These are phyloP conservation scores for Edaphochlamys debaryana DNA, from an alignment of 139 green algal genomes.

Conservation along the genomic window DNA sequence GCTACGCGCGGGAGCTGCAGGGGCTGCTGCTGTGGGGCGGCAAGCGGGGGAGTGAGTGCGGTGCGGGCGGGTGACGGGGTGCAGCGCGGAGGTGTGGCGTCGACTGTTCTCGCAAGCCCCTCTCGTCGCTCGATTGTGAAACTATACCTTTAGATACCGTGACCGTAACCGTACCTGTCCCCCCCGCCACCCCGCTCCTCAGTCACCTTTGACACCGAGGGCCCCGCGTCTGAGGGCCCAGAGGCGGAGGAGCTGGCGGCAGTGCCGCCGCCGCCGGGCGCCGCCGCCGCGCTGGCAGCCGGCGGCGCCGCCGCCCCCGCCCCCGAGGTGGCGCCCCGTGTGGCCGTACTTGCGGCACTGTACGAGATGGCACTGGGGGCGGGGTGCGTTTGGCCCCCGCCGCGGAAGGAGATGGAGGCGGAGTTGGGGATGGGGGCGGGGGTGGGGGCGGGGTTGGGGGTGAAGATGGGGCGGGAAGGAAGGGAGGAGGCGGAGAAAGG, in stretches of 20 bases:
- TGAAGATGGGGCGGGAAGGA: too few species aligned
- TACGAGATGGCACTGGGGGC: constrained; percentile 39
- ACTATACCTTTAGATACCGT: too few species aligned
- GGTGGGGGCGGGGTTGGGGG: too few species aligned
- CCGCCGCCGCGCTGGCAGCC: constrained; percentile 29
- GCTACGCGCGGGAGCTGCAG: constrained; percentile 56
- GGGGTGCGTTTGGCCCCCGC: constrained; percentile 5
- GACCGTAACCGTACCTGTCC: too few species aligned
- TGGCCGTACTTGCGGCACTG: constrained; percentile 56
- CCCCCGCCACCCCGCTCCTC: not conserved
- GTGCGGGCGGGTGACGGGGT: not conserved
- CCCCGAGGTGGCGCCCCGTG: constrained; percentile 56
- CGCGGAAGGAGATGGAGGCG: too few species aligned
- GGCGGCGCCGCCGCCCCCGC: not conserved
- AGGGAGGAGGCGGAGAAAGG: too few species aligned
- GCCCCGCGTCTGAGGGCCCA: constrained; percentile 9
- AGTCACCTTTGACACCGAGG: constrained; percentile 22
- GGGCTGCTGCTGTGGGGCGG: constrained; percentile 65
- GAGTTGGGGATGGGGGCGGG: too few species aligned
- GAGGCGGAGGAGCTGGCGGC: constrained; percentile 44
- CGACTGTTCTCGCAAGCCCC: too few species aligned
- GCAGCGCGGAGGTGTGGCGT: too few species aligned
- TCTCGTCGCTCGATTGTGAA: too few species aligned
- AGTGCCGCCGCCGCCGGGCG: not conserved
- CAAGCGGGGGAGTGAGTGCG: constrained; percentile 14